Evolutionary conservation across 2,329 filamentous ascomycete species (phyloP).

Genomic region (Knoxdaviesia capensis): DNA sequence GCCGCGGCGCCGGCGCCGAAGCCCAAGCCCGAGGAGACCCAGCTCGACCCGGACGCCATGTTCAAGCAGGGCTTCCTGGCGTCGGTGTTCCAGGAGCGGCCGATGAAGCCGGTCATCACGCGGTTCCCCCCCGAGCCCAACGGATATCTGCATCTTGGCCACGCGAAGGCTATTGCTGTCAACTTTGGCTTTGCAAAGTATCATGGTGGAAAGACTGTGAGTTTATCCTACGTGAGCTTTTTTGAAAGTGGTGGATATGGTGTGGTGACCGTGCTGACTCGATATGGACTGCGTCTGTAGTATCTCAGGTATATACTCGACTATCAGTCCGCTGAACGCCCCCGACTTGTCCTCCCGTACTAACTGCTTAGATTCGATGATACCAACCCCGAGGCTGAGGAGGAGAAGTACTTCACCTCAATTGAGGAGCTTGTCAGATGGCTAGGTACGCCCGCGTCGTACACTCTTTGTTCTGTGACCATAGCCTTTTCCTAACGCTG

Average conservation of each 20-base stretch:
- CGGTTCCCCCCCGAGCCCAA: constrained; percentile 80
- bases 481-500: not conserved
- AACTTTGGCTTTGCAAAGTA: constrained; percentile 88
- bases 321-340: no score
- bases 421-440: constrained; percentile 77
- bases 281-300: no score
- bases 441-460: constrained; percentile 30
- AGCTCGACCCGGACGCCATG: constrained; percentile 41
- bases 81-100: constrained; percentile 50
- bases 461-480: not conserved
- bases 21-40: constrained; percentile 22
- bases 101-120: constrained; percentile 40
- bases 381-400: constrained; percentile 85
- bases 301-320: no score
- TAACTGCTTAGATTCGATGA: constrained; percentile 55
- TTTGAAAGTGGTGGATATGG: not conserved
- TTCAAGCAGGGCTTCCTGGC: constrained; percentile 63
- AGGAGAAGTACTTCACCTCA: constrained; percentile 74
- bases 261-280: not conserved
- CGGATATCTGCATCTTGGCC: constrained; percentile 81
- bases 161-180: constrained; percentile 86
- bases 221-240: constrained; percentile 4
- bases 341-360: constrained; percentile 1
- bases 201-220: constrained; percentile 45
- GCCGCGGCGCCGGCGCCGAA: constrained; percentile 21